These are phyloP conservation scores for Xerophyta viscosa DNA, from an alignment of 106 monocot genomes.

Conservation along the genomic window DNA sequence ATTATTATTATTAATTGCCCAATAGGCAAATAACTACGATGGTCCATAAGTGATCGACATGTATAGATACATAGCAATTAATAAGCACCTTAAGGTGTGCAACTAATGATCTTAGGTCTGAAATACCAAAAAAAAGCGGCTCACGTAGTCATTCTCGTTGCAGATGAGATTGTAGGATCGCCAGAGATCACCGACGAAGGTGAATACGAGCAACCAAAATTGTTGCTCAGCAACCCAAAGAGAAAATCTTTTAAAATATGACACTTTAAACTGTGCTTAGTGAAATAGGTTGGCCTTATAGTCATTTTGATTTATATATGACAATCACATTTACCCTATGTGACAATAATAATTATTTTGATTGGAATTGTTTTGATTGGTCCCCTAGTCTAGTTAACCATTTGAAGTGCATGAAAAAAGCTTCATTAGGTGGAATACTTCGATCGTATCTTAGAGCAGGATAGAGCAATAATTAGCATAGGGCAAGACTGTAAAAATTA, in stretches of 20 bases:
- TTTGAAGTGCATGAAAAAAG: conserved; percentile 87
- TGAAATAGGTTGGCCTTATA: conserved; percentile 87
- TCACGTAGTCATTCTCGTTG: no score
- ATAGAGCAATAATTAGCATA: no score
- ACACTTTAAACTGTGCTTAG: conserved; percentile 30
- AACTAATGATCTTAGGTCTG: conserved; percentile 38
- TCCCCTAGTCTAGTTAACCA: conserved; percentile 94
- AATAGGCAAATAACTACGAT: no score
- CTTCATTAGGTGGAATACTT: conserved; percentile 86
- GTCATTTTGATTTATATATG: conserved; percentile 75
- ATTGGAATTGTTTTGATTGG: conserved; percentile 78
- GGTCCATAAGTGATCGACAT: no score
- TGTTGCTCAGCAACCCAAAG: not conserved
- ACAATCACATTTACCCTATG: conserved; percentile 95
- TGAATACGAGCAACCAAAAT: no score
- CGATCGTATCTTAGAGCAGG: no score
- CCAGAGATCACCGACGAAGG: no score
- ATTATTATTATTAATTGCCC: no score
- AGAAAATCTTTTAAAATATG: not conserved
- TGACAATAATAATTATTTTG: conserved; percentile 90
- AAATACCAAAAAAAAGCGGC: conserved; percentile 6
- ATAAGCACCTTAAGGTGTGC: conserved; percentile 94
- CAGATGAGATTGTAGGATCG: no score
- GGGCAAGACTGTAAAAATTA: no score
- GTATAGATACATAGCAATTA: no score